These are phyloP conservation scores for Claviceps digitariae DNA, from an alignment of 2,329 filamentous ascomycete species.

Conservation along the genomic window DNA sequence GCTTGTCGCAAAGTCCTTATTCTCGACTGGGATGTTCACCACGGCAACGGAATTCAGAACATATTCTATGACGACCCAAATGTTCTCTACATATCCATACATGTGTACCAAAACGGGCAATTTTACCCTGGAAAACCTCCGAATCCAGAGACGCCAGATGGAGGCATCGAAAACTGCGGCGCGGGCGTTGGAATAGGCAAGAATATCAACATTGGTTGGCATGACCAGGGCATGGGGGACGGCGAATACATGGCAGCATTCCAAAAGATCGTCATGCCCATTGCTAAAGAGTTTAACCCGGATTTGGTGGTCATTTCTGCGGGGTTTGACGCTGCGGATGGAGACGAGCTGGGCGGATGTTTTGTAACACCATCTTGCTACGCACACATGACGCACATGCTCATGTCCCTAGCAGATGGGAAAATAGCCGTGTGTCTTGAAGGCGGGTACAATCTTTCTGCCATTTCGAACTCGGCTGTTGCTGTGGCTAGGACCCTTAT, in stretches of 20 bases:
- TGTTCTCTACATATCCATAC: conserved; percentile 87
- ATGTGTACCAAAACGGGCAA: conserved; percentile 68
- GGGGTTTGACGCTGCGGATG: conserved; percentile 89
- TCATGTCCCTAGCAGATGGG: conserved; percentile 85
- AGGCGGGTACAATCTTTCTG: conserved; percentile 86
- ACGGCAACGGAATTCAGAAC: conserved; percentile 88
- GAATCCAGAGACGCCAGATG: conserved; percentile 43
- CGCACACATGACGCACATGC: conserved; percentile 97
- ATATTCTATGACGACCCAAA: conserved; percentile 94
- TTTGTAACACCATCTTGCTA: conserved; percentile 87
- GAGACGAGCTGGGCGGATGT: conserved; percentile 84
- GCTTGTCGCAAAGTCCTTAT: conserved; percentile 80
- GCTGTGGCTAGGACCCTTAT: conserved; percentile 87
- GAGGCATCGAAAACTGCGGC: conserved; percentile 47
- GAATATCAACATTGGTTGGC: conserved; percentile 56
- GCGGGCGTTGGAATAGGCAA: conserved; percentile 40
- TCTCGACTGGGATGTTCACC: conserved; percentile 76
- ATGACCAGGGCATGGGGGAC: conserved; percentile 73
- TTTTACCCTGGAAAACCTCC: conserved; percentile 70
- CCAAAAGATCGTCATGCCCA: conserved; percentile 91
- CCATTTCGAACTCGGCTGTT: conserved; percentile 84
- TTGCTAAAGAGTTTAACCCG: conserved; percentile 83
- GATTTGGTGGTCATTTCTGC: conserved; percentile 92
- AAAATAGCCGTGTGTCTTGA: conserved; percentile 89
- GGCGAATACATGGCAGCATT: conserved; percentile 96